These are phyloP conservation scores for Strobilomyces confusus DNA, from an alignment of 768 basidiomycete species.

Conservation along the genomic window DNA sequence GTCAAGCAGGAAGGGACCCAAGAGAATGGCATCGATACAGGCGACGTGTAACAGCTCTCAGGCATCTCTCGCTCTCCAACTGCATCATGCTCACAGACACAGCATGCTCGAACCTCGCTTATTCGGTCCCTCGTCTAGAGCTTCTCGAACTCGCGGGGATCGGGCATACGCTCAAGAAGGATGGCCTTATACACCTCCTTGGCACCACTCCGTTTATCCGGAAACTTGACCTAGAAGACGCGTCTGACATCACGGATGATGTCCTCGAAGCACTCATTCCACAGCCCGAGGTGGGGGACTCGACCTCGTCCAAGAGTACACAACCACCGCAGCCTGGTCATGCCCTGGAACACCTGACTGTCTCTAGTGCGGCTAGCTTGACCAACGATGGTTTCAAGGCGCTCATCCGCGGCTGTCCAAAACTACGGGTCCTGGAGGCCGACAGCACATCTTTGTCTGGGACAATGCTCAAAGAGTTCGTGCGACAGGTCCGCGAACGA, in stretches of 20 bases:
- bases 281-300: conserved; percentile 4
- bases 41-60: conserved; percentile 62
- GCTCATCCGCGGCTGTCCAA: conserved; percentile 61
- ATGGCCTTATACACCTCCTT: conserved; percentile 70
- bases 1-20: conserved; percentile 61
- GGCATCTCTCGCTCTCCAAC: conserved; percentile 69
- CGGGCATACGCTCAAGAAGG: conserved; percentile 62
- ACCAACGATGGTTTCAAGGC: conserved; percentile 58
- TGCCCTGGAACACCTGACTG: conserved; percentile 63
- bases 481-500: conserved; percentile 49
- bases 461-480: conserved; percentile 61
- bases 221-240: conserved; percentile 84
- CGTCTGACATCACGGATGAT: conserved; percentile 64
- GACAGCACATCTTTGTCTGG: conserved; percentile 76
- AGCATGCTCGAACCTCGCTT: conserved; percentile 69
- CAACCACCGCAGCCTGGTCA: conserved; percentile 51
- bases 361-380: conserved; percentile 65
- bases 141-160: conserved; percentile 78
- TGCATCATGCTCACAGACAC: conserved; percentile 71
- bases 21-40: conserved; percentile 46
- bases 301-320: conserved; percentile 8
- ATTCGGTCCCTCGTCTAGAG: conserved; percentile 67
- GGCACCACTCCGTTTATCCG: conserved; percentile 65
- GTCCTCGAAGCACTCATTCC: conserved; percentile 68
- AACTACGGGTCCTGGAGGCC: conserved; percentile 64